These are phyloP conservation scores for Calcarisporium arbuscula DNA, from an alignment of 2,329 filamentous ascomycete genomes.

Conservation along the genomic window DNA sequence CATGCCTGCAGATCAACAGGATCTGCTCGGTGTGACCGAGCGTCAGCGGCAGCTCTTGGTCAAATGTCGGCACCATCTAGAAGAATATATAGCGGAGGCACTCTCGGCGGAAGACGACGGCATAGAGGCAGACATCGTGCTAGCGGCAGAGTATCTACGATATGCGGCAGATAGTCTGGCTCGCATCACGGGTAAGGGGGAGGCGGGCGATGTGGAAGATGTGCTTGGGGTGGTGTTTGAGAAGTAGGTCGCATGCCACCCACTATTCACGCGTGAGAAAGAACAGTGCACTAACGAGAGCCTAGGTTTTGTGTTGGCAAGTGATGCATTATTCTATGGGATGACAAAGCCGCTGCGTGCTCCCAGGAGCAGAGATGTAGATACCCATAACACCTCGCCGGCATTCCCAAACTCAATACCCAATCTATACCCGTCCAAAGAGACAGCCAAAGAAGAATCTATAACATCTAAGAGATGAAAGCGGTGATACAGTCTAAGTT, in stretches of 20 bases:
- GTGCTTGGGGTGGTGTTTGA: conserved; percentile 96
- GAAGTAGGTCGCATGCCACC: conserved; percentile 61
- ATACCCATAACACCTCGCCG: too few species aligned
- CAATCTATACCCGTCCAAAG: too few species aligned
- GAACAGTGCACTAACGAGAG: conserved; percentile 2
- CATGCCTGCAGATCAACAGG: conserved; percentile 66
- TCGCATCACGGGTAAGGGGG: conserved; percentile 79
- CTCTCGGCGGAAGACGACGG: conserved; percentile 24
- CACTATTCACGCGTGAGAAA: neutral
- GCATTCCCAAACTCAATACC: too few species aligned
- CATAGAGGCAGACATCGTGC: conserved; percentile 69
- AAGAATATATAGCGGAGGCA: conserved; percentile 63
- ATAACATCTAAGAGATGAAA: too few species aligned
- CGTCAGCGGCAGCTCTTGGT: conserved; percentile 78
- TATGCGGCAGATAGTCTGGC: conserved; percentile 75
- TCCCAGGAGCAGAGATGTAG: too few species aligned
- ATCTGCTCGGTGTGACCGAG: conserved; percentile 84
- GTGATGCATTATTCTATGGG: conserved; percentile 16
- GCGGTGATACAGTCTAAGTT: too few species aligned
- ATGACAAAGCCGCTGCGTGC: too few species aligned
- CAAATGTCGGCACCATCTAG: conserved; percentile 64
- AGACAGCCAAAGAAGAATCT: too few species aligned
- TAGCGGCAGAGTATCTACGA: conserved; percentile 84
- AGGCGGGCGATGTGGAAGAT: conserved; percentile 86
- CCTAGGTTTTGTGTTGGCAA: conserved; percentile 42